A percentile compares a stretch with the other conserved stretches of the same genome.
Conservation (phyloP, 2,329 filamentous ascomycete species). For the Sordariomycetes sp. region DNA sequence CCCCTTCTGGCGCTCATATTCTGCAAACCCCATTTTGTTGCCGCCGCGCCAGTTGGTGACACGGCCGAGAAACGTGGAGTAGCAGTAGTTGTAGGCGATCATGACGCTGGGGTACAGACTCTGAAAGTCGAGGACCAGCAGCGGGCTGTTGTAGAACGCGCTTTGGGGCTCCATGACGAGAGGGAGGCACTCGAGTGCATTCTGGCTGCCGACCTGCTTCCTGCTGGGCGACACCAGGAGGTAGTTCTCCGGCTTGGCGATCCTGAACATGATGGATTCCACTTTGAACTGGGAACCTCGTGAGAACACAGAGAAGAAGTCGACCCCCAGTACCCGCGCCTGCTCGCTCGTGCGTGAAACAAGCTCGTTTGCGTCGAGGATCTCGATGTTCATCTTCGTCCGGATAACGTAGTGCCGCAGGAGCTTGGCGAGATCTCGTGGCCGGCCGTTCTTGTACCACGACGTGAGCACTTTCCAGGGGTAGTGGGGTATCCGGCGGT, state of each 20-base stretch:
- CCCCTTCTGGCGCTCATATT: slow-evolving; percentile 61
- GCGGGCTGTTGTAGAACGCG: slow-evolving; percentile 80
- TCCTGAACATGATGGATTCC: slow-evolving; percentile 96
- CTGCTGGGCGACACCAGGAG: slow-evolving; percentile 80
- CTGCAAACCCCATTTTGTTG: slow-evolving; percentile 62
- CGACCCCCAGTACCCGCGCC: slow-evolving; percentile 81
- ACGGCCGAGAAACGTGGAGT: slow-evolving; percentile 88
- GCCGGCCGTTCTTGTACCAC: slow-evolving; percentile 67
- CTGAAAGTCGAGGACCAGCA: slow-evolving; percentile 91
- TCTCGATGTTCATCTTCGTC: slow-evolving; percentile 76
- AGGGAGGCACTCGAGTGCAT: slow-evolving; percentile 86
- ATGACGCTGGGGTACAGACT: slow-evolving; percentile 94
- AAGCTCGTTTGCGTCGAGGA: slow-evolving; percentile 82
- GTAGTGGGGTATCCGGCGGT: slow-evolving; percentile 82
- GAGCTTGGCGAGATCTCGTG: slow-evolving; percentile 61
- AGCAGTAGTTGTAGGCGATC: slow-evolving; percentile 99
- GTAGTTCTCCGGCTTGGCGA: slow-evolving; percentile 94
- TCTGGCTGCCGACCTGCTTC: slow-evolving; percentile 88
- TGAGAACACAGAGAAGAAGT: slow-evolving; percentile 94
- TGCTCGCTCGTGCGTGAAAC: slow-evolving; percentile 88
- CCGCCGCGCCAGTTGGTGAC: slow-evolving; percentile 85
- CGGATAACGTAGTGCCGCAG: slow-evolving; percentile 68
- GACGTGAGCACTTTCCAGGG: slow-evolving; percentile 64
- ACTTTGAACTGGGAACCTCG: slow-evolving; percentile 97
- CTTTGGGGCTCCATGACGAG: slow-evolving; percentile 97